Base-by-base conservation (phyloP, 345 rosid species). In the Camelina neglecta region DNA sequence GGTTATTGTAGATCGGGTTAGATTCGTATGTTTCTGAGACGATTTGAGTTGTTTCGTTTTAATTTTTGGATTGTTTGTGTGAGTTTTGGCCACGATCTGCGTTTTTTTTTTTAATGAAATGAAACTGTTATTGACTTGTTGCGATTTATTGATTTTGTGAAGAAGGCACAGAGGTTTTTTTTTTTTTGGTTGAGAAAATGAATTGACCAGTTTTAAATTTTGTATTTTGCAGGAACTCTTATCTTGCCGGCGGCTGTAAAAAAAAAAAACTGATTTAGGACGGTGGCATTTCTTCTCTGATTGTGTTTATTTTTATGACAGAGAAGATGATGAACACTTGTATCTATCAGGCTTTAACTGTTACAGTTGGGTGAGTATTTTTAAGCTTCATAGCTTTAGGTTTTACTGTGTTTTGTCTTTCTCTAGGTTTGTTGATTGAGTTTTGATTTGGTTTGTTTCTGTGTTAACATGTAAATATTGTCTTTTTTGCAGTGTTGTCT, bases 1-100 rank as follows among this genome's bases (percentile, higher is more conserved):
- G 73, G 44, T 67, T 36, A 0, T 49, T 31, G 65, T 79, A 79
- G 74, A 79, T 79, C 78, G 78, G 78, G 55, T 41, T 72, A 72
- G 81, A 78, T 78, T 78, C 70, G 74, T 73, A 2, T 45, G 78
- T 38, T 53, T 79, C 2, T 10, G 23, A 31, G 63, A 11, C 0
- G 11, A n/a, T 65, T 71, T 59, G 62, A 24, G 42, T 54, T 13
- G 60, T 69, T 62, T 26, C 13, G 1, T 15, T 71, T 71, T 15
- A 49, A 21, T 65, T 71, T 36, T 48, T 71, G 15, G 35, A 65
- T 58, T 11, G 3, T 39, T 62, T 16, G 3, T 77, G 11, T 55
- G 45, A 16, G 0, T 56, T 56, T 57, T 41, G 23, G 3, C 11
- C 24, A 42, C 67, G 81, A 78, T 78, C 77, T 72, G 73, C 3